phyloP scores from a whole-genome alignment of 331 rosid species.

The Phaseolus coccineus region DNA sequence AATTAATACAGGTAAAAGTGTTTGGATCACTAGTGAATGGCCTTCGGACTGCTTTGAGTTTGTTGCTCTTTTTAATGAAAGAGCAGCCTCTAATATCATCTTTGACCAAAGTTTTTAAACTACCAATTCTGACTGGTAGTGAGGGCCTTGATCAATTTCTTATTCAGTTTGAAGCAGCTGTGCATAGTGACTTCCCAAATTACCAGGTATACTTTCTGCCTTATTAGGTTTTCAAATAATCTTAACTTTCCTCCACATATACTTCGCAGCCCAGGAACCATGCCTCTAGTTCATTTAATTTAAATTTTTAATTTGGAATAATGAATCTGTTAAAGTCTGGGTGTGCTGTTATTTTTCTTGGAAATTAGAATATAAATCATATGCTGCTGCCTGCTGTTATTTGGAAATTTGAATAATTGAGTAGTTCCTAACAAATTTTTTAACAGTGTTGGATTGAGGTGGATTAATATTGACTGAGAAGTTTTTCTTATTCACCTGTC shows the following conservation, averaged over 20 bases:
- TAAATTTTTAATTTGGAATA: slow-evolving; percentile 4
- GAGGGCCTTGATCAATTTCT: slow-evolving; percentile 84
- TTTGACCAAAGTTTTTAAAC: slow-evolving; percentile 61
- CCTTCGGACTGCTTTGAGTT: slow-evolving; percentile 75
- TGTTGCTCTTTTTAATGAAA: slow-evolving; percentile 70
- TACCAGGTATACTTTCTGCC: slow-evolving; percentile 64
- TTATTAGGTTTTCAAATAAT: background rate
- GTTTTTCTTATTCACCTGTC: background rate
- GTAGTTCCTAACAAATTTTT: slow-evolving; percentile 4
- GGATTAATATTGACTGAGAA: background rate
- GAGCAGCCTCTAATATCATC: slow-evolving; percentile 61
- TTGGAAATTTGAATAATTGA: slow-evolving; percentile 1
- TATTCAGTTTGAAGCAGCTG: slow-evolving; percentile 91
- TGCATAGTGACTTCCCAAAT: slow-evolving; percentile 85
- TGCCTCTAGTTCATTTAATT: background rate
- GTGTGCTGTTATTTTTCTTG: slow-evolving; percentile 23
- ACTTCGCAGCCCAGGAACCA: background rate
- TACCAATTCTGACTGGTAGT: slow-evolving; percentile 67
- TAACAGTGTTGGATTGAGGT: background rate
- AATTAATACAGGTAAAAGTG: slow-evolving; percentile 73
- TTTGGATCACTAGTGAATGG: slow-evolving; percentile 93
- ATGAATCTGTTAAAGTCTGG: background rate
- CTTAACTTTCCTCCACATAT: background rate
- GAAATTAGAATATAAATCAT: slow-evolving; percentile 5
- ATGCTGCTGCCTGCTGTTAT: slow-evolving; percentile 10